Evolutionary conservation across 108 stramenopile species (phyloP).

Genomic region (Chaetoceros tenuissimus): DNA sequence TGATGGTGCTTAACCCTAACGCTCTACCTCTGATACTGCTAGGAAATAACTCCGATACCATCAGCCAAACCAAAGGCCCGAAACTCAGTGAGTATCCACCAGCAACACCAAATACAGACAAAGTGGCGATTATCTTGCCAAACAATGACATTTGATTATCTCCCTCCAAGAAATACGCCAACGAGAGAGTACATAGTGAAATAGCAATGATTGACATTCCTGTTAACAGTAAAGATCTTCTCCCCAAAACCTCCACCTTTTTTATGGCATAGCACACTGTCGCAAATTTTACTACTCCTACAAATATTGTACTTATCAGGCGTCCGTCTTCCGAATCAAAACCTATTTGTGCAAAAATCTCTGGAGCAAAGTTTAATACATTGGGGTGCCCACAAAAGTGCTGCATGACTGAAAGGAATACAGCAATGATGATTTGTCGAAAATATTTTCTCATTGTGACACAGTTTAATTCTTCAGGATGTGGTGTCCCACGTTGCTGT

Average conservation of each 20-base stretch:
- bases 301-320: background rate
- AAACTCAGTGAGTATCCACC: constrained; percentile 58
- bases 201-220: constrained; percentile 39
- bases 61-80: constrained; percentile 62
- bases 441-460: constrained; percentile 15
- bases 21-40: constrained; percentile 62
- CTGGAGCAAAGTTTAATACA: constrained; percentile 57
- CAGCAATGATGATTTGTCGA: constrained; percentile 40
- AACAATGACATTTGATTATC: background rate
- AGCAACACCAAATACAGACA: constrained; percentile 41
- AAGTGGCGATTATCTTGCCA: constrained; percentile 4
- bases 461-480: too few species aligned
- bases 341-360: constrained; percentile 35
- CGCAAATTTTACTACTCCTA: constrained; percentile 32
- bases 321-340: constrained; percentile 1
- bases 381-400: constrained; percentile 72
- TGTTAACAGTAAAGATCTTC: constrained; percentile 35
- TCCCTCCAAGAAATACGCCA: constrained; percentile 17
- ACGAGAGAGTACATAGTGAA: constrained; percentile 15
- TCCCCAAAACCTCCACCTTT: constrained; percentile 43
- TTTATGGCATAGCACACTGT: constrained; percentile 54
- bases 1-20: constrained; percentile 28
- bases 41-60: constrained; percentile 61
- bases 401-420: constrained; percentile 48
- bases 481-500: too few species aligned